Conservation (phyloP, 1,284 basidiomycete species). For the Amylostereum areolatum region DNA sequence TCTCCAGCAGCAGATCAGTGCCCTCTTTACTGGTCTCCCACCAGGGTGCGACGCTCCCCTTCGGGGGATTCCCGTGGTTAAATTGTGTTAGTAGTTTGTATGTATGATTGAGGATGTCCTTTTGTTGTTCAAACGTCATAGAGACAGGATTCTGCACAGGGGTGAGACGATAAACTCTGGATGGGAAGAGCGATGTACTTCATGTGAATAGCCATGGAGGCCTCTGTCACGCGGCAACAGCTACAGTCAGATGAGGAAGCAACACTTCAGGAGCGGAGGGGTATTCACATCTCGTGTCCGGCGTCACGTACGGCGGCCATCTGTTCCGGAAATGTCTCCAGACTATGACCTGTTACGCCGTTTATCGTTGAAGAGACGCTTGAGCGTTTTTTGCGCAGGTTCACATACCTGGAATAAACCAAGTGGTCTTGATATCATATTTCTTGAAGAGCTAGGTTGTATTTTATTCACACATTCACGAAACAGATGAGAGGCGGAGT, state of each 20-base stretch:
- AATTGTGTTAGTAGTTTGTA: constrained; percentile 63
- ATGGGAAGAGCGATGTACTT: constrained; percentile 28
- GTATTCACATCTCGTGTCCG: constrained; percentile 57
- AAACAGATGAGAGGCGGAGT: too few species aligned
- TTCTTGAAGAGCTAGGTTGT: constrained; percentile 50
- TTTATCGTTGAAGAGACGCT: background rate
- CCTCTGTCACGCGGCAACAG: constrained; percentile 33
- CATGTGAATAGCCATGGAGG: constrained; percentile 73
- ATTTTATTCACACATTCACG: too few species aligned
- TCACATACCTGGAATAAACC: constrained; percentile 63
- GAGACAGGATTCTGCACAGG: constrained; percentile 50
- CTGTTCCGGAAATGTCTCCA: constrained; percentile 65
- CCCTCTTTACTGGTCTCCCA: constrained; percentile 75
- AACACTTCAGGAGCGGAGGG: background rate
- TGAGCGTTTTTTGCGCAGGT: too few species aligned
- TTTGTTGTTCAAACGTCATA: constrained; percentile 64
- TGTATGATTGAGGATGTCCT: constrained; percentile 67
- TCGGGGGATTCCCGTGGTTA: constrained; percentile 61
- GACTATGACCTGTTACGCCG: constrained; percentile 46
- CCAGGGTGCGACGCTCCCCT: constrained; percentile 70
- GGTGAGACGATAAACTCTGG: background rate
- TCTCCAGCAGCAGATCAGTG: constrained; percentile 61
- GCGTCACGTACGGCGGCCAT: constrained; percentile 62
- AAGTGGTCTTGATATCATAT: constrained; percentile 60
- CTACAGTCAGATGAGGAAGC: constrained; percentile 2